These are phyloP conservation scores for Plectosphaerella cucumerina DNA, from an alignment of 2,329 filamentous ascomycete species.

Conservation along the genomic window DNA sequence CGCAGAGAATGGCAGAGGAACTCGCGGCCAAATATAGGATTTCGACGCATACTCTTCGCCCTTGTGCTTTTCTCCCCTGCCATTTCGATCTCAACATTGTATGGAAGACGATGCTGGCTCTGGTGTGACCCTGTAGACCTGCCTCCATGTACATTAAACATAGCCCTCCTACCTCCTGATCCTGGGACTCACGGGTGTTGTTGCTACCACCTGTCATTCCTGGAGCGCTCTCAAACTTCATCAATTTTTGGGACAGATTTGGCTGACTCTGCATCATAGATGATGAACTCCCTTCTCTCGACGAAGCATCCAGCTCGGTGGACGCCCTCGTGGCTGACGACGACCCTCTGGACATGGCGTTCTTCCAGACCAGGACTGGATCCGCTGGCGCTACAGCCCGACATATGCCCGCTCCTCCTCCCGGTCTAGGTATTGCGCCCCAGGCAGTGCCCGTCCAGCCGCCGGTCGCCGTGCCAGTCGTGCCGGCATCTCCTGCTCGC, in stretches of 20 bases:
- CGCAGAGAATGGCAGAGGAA: constrained; percentile 26
- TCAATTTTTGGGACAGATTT: constrained; percentile 10
- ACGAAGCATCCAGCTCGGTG: constrained; percentile 59
- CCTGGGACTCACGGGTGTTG: constrained; percentile 11
- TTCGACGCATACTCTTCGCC: constrained; percentile 34
- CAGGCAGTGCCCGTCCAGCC: constrained; percentile 19
- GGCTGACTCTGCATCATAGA: constrained; percentile 50
- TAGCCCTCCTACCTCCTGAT: constrained; percentile 17
- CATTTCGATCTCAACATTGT: constrained; percentile 14
- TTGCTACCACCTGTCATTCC: constrained; percentile 9
- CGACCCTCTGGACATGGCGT: constrained; percentile 22
- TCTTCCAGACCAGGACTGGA: background rate
- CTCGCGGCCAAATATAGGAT: constrained; percentile 44
- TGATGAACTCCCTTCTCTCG: constrained; percentile 56
- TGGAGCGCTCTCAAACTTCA: background rate
- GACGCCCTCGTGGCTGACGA: constrained; percentile 69
- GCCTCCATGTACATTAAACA: constrained; percentile 37
- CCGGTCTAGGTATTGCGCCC: constrained; percentile 37
- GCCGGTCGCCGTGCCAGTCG: constrained; percentile 10
- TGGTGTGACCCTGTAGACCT: constrained; percentile 40
- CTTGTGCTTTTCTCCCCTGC: constrained; percentile 24
- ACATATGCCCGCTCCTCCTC: constrained; percentile 24
- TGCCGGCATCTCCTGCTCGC: constrained; percentile 7
- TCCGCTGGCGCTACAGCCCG: background rate
- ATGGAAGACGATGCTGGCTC: constrained; percentile 62